Evolutionary conservation across 2,329 filamentous ascomycete species (phyloP).

Genomic region (Elsinoe fawcettii): DNA sequence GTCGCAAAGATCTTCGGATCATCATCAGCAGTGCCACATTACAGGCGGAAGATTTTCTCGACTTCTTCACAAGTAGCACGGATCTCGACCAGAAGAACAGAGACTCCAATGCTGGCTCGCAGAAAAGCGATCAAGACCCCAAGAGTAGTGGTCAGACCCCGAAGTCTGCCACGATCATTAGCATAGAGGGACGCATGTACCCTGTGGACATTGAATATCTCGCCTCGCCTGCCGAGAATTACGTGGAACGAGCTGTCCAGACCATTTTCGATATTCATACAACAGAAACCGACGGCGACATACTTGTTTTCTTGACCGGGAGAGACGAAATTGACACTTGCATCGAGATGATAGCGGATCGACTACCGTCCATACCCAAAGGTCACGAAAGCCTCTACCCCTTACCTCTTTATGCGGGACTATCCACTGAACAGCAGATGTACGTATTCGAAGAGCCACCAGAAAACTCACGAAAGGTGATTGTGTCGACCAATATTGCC

Average conservation of each 20-base stretch:
- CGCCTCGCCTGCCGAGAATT: slow-evolving; percentile 71
- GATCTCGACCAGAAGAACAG: slow-evolving; percentile 23
- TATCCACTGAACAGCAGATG: slow-evolving; percentile 87
- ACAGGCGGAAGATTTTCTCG: slow-evolving; percentile 76
- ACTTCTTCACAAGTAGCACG: slow-evolving; percentile 60
- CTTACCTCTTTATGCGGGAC: slow-evolving; percentile 79
- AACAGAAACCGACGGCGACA: slow-evolving; percentile 72
- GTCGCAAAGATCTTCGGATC: slow-evolving; percentile 72
- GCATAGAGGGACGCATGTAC: slow-evolving; percentile 77
- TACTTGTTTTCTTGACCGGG: slow-evolving; percentile 85
- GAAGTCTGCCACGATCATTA: slow-evolving; percentile 60
- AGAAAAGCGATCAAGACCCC: slow-evolving; percentile 15
- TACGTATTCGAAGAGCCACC: slow-evolving; percentile 82
- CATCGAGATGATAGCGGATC: slow-evolving; percentile 71
- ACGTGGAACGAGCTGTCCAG: slow-evolving; percentile 72
- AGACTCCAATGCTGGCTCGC: slow-evolving; percentile 32
- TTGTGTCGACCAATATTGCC: slow-evolving; percentile 91
- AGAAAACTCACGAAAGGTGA: slow-evolving; percentile 77
- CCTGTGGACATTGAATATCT: slow-evolving; percentile 82
- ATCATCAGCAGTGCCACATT: slow-evolving; percentile 90
- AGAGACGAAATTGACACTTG: slow-evolving; percentile 84
- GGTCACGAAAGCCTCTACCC: slow-evolving; percentile 55
- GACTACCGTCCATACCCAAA: slow-evolving; percentile 54
- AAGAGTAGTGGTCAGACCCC: neutral
- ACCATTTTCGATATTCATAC: slow-evolving; percentile 83